Base-by-base conservation (phyloP, 1,284 basidiomycete genomes). In the Ceratobasidium sp. region DNA sequence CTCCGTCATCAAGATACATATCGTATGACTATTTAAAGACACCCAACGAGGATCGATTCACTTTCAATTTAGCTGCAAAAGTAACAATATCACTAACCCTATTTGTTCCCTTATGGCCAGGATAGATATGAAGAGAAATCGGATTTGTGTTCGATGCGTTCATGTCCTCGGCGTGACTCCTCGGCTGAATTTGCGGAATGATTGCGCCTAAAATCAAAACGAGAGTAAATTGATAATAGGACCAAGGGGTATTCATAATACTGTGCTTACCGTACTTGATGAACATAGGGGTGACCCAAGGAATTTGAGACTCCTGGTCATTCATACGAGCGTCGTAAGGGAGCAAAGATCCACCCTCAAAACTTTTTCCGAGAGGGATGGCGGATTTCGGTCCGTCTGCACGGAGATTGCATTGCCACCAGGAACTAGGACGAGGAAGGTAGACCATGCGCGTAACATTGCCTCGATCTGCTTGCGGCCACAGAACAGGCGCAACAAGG, bases 1-100 rank as follows among this genome's bases (percentile, higher is more conserved):
- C 77, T 23, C 77, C 77, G 44, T 78, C 77, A 38, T 78, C 77
- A 15, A 78, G 59, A 57, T 78, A 78, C 77, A 78, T 70, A 12
- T 59, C 54, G 54, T 78, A 78, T 13, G 17, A 52, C 67, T n/a
- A 71, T 46, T 33, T 7, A n/a, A 52, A 26, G 26, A 46, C 12
- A 6, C 13, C 3, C 5, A 54, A 12, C 52, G n/a, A 20, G 10
- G 9, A 54, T 12, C 5, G 33, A 26, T 23, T 42, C 6, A 28
- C 7, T 17, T 44, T n/a, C n/a, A n/a, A 20, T 33, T n/a, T n/a
- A n/a, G 20, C n/a, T n/a, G n/a, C n/a, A n/a, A n/a, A n/a, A n/a
- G n/a, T n/a, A n/a, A n/a, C n/a, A n/a, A n/a, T 12, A 3, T 42
- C 13, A 59, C 68, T 71, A 15, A 71, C 68, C 68, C 52, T 57